These are phyloP conservation scores for Circinella minor DNA, from an alignment of 371 early-diverging fungal genomes.

Conservation along the genomic window DNA sequence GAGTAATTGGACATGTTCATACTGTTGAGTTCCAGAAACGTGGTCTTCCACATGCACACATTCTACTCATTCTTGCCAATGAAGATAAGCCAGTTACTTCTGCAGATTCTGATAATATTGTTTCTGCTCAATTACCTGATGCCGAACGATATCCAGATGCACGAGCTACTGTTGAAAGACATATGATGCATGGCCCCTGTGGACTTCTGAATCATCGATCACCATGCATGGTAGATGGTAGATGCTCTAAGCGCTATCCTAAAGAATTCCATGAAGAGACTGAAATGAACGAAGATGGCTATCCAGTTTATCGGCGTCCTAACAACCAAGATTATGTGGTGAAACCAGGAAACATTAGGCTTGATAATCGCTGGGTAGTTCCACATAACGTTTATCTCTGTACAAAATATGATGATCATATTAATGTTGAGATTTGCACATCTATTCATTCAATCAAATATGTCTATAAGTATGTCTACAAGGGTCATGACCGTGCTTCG, in stretches of 20 bases:
- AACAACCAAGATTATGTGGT: neutral
- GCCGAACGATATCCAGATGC: neutral
- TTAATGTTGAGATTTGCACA: slow-evolving; percentile 43
- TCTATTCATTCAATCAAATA: slow-evolving; percentile 35
- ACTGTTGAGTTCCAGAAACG: neutral
- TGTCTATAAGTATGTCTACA: slow-evolving; percentile 44
- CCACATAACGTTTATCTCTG: slow-evolving; percentile 37
- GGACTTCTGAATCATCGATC: slow-evolving; percentile 18
- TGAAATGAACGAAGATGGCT: slow-evolving; percentile 1
- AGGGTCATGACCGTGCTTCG: slow-evolving; percentile 31
- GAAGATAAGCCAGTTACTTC: slow-evolving; percentile 1
- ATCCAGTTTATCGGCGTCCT: slow-evolving; percentile 8
- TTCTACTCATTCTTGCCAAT: neutral
- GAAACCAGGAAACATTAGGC: neutral
- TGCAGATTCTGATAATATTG: neutral
- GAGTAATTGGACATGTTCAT: neutral
- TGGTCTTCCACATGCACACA: neutral
- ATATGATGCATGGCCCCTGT: slow-evolving; percentile 47
- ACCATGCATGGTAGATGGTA: slow-evolving; percentile 33
- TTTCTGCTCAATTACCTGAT: neutral
- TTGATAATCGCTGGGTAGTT: slow-evolving; percentile 35
- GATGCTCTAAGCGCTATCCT: slow-evolving; percentile 32
- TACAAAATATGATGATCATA: slow-evolving; percentile 46
- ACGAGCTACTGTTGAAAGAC: slow-evolving; percentile 9
- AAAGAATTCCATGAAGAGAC: slow-evolving; percentile 18